Base-by-base conservation (phyloP, 768 basidiomycete species). In the Psilocybe cubensis region DNA sequence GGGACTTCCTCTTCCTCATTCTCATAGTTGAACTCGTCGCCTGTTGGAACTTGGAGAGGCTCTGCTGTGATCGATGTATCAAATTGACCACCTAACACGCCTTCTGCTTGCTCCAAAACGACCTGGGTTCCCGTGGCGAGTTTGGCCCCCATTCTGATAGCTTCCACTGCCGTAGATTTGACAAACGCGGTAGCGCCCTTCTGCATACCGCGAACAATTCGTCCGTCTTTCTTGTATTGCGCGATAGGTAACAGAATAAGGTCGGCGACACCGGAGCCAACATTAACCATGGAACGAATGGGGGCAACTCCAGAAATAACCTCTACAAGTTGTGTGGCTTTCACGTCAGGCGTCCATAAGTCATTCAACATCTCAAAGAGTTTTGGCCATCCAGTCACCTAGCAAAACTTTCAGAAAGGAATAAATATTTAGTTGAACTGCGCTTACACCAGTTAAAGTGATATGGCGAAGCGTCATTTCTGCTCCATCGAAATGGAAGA, bases 401-500 rank as follows among this genome's bases (percentile, higher is more conserved):
- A 20, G n/a, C 5, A 24, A 52, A 20, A 42, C 9, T 21, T 8
- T 40, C 21, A 38, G 56, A 53, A 24, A 54, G 18, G 63, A 42
- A 58, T 25, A 28, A 40, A 56, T 35, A 27, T 29, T 55, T 24
- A 24, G 50, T 2, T 41, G 17, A 18, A 40, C 17, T 18, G 41
- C 12, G 43, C 93, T 68, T 70, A 98, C 96, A 27, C 97, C 97
- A 58, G 89, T 85, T 28, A 98, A 70, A 17, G 92, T 94, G 61
- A 98, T 89, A 66, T 97, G 95, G 55, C 97, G 82, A 51, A 99
- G 72, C 0, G 95, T 97, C 94, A 99, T 98, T 72, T 98, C 97
- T 3, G 96, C 92, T 0, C 94, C 96, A 65, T 98, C 97, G 63
- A 98, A 99, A 74, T 98, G 96, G 88, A 99, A 99, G 72, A 99